These are phyloP conservation scores for Fusarium sp. DNA, from an alignment of 2,329 filamentous ascomycete genomes.

Conservation along the genomic window DNA sequence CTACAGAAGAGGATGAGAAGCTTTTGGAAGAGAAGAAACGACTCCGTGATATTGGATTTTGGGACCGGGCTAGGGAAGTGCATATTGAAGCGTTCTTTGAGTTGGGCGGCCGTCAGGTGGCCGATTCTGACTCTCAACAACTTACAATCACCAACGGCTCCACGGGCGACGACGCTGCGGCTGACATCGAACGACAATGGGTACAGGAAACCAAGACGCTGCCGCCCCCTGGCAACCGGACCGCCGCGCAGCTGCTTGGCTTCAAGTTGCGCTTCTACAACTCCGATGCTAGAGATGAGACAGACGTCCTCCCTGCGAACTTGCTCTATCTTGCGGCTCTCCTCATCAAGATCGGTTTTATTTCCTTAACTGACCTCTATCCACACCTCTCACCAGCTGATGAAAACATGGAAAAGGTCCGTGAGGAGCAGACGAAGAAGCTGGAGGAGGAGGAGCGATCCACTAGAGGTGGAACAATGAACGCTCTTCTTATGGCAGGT, in stretches of 20 bases:
- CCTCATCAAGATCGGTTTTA: conserved; percentile 96
- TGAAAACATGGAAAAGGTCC: conserved; percentile 81
- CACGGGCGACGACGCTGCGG: conserved; percentile 58
- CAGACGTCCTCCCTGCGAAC: conserved; percentile 88
- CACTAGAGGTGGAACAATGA: conserved; percentile 76
- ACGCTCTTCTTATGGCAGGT: conserved; percentile 88
- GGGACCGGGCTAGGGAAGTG: conserved; percentile 78
- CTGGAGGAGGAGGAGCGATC: conserved; percentile 81
- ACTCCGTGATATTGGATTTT: conserved; percentile 80
- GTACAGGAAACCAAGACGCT: conserved; percentile 83
- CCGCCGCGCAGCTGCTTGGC: conserved; percentile 92
- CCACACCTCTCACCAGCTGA: conserved; percentile 90
- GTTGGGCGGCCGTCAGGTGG: conserved; percentile 77
- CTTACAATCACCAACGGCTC: conserved; percentile 53
- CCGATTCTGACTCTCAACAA: conserved; percentile 66
- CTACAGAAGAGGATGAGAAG: conserved; percentile 75
- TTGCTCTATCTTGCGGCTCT: conserved; percentile 91
- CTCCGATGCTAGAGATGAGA: conserved; percentile 77
- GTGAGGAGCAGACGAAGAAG: conserved; percentile 76
- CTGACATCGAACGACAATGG: conserved; percentile 75
- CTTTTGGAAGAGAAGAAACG: conserved; percentile 67
- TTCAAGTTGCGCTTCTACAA: conserved; percentile 98
- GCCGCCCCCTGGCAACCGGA: conserved; percentile 86
- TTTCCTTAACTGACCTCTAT: conserved; percentile 90
- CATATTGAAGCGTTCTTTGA: conserved; percentile 91